Base-by-base conservation (phyloP, 495 filamentous ascomycete species). In the Penicillium lagena region DNA sequence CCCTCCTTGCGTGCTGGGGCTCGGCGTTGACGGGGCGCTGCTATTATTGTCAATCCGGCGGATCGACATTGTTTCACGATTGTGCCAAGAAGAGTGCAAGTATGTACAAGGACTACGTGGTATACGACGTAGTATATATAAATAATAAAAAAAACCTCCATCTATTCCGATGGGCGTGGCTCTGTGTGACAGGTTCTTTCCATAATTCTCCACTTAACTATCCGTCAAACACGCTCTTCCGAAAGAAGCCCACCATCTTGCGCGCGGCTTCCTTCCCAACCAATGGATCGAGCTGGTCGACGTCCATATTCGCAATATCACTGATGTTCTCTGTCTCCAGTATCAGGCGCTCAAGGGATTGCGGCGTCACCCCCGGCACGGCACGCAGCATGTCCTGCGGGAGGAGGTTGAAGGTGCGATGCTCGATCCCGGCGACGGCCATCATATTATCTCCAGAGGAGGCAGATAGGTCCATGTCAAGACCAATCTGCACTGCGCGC, bases 371-470 rank as follows among this genome's bases (percentile, higher is more conserved):
- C 0, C 94, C 93, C 0, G 93, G 94, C 2, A 97, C 81, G 6
- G 78, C 75, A 9, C 85, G 71, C 45, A 98, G 62, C 87, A 98
- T 95, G 63, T 98, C 94, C 67, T 90, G 80, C 7, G 84, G 79
- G 15, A 77, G 69, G 49, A 79, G 79, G 49, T 81, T 85, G 55
- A 85, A 85, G 15, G 58, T 75, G 36, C 76, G 68, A 49, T 68
- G 59, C 49, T 76, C 63, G 51, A 74, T 66, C 41, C 73, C 59
- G 54, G 79, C 28, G 58, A 79, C 68, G 67, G 79, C 46, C 75
- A 72, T 70, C 72, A 82, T 60, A 73, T 86, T 60, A 40, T 70
- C 66, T 61, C 81, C 78, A 37, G 80, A 77, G 10, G 67, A 62
- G 0, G 70, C 66, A 29, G 59, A 62, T 41, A 70, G 61, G 13